Evolutionary conservation across 495 filamentous ascomycete genomes (phyloP).

Genomic region (Penicillium antarcticum): DNA sequence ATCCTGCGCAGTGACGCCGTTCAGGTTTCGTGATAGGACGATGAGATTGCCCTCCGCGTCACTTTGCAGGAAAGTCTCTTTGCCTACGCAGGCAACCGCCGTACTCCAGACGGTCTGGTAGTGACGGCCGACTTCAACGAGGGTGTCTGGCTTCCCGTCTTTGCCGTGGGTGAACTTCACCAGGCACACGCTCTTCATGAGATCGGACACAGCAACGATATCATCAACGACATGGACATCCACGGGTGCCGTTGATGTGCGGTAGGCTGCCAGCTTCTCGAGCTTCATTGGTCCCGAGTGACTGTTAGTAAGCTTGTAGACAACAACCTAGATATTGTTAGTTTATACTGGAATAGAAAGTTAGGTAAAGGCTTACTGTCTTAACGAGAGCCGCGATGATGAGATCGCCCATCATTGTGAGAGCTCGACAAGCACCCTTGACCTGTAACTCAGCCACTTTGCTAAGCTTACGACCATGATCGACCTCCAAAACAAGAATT

Average conservation of each 20-base stretch:
- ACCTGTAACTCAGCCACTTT: conserved; percentile 59
- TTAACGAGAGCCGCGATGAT: conserved; percentile 85
- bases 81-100: conserved; percentile 66
- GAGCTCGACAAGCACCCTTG: conserved; percentile 72
- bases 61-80: conserved; percentile 70
- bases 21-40: conserved; percentile 66
- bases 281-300: conserved; percentile 49
- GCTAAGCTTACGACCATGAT: conserved; percentile 66
- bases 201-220: conserved; percentile 77
- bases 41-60: conserved; percentile 87
- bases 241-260: conserved; percentile 80
- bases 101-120: conserved; percentile 80
- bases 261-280: conserved; percentile 66
- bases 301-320: conserved; percentile 52
- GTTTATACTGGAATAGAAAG: background rate
- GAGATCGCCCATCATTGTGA: conserved; percentile 70
- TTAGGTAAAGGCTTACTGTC: conserved; percentile 54
- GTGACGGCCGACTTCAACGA: conserved; percentile 76
- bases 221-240: conserved; percentile 70
- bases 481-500: conserved; percentile 81
- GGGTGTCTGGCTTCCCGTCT: conserved; percentile 39
- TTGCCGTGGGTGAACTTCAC: conserved; percentile 59
- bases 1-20: conserved; percentile 73
- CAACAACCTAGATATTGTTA: conserved; percentile 44
- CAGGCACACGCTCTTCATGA: conserved; percentile 90